Percentiles rank a stretch among this genome's conserved stretches.
Conservation (phyloP, 306 rosid species). For the Prunus mongolica region DNA sequence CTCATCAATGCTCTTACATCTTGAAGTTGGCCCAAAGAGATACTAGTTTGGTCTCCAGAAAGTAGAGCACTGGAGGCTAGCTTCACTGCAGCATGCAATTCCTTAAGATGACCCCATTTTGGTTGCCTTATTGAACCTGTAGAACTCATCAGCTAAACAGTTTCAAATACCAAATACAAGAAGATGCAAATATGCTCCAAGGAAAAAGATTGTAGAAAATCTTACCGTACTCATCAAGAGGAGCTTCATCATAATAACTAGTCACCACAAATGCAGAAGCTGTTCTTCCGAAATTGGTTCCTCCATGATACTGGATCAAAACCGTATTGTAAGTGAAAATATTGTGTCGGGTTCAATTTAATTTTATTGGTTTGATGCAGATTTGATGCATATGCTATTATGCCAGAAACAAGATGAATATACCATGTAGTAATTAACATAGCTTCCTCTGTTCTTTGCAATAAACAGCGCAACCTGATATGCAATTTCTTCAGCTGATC, state of each 20-base stretch:
- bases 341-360: not conserved
- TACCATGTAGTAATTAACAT: conserved; percentile 46
- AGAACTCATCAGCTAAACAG: conserved; percentile 6
- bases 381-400: not conserved
- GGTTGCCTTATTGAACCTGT: conserved; percentile 65
- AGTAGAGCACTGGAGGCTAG: conserved; percentile 28
- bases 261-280: conserved; percentile 27
- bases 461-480: conserved; percentile 37
- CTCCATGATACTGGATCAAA: conserved; percentile 38
- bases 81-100: conserved; percentile 62
- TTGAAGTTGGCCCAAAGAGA: conserved; percentile 24
- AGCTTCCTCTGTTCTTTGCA: conserved; percentile 35
- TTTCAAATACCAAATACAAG: not conserved
- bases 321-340: not conserved
- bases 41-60: conserved; percentile 16
- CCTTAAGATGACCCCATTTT: conserved; percentile 76
- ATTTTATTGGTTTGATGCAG: not conserved
- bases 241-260: conserved; percentile 35
- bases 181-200: too few species aligned
- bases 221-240: conserved; percentile 41
- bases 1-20: conserved; percentile 14
- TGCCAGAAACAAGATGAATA: not conserved
- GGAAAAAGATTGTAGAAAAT: too few species aligned
- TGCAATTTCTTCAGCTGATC: conserved; percentile 35
- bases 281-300: conserved; percentile 38